These are phyloP conservation scores for Aegle marmelos DNA, from an alignment of 345 rosid genomes.

Conservation along the genomic window DNA sequence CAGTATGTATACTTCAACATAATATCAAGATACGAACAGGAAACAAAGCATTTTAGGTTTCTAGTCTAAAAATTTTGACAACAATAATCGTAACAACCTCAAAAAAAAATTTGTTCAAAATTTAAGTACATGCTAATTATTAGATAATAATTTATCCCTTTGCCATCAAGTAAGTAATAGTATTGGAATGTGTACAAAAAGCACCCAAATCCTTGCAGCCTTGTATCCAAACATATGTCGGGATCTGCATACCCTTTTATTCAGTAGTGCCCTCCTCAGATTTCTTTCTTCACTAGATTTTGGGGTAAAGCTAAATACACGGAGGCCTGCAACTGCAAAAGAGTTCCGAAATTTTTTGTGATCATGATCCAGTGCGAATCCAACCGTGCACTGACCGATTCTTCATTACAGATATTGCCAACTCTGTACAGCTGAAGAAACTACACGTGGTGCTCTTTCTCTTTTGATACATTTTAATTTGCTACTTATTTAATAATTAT, in stretches of 20 bases:
- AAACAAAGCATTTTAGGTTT: too few relatives aligned
- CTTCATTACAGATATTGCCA: not conserved
- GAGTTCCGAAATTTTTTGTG: not conserved
- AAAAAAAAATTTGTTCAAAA: too few relatives aligned
- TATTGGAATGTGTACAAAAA: not conserved
- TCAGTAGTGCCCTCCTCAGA: not conserved
- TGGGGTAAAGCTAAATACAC: constrained; percentile 5
- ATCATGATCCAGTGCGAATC: not conserved
- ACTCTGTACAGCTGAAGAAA: not conserved
- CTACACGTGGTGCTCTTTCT: not conserved
- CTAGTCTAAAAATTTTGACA: too few relatives aligned
- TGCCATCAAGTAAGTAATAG: not conserved
- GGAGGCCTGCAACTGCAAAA: not conserved
- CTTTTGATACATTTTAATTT: not conserved
- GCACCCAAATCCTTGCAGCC: not conserved
- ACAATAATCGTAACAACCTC: too few relatives aligned
- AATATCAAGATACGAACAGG: too few relatives aligned
- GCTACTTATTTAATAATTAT: not conserved
- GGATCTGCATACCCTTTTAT: not conserved
- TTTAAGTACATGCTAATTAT: not conserved
- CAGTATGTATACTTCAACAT: too few relatives aligned
- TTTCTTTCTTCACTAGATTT: not conserved
- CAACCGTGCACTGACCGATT: constrained; percentile 9
- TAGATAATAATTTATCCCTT: not conserved
- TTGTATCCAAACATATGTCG: not conserved